Evolutionary conservation across 1,284 basidiomycete genomes (phyloP).

Genomic region (Moniliella sp.): DNA sequence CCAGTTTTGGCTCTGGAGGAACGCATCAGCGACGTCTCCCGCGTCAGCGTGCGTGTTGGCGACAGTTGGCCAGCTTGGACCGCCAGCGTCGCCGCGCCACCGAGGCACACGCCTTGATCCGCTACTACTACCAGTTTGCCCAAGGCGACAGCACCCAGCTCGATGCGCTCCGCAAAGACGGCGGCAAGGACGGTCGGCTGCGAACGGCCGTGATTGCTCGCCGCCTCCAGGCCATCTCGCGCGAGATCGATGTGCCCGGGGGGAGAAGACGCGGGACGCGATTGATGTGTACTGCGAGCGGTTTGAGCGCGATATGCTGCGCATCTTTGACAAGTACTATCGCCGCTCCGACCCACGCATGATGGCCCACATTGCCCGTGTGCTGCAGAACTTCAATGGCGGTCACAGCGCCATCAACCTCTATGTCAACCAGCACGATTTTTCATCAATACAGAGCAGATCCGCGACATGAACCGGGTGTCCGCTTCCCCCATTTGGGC

Average conservation of each 20-base stretch:
- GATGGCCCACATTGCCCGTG: constrained; percentile 98
- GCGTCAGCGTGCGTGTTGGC: constrained; percentile 84
- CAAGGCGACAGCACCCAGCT: constrained; percentile 58
- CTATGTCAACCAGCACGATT: constrained; percentile 94
- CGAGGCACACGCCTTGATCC: constrained; percentile 78
- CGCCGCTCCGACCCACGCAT: constrained; percentile 89
- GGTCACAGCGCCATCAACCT: constrained; percentile 89
- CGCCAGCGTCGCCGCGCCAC: constrained; percentile 75
- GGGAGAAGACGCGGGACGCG: constrained; percentile 28
- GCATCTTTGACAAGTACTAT: constrained; percentile 67
- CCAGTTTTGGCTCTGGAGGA: constrained; percentile 23
- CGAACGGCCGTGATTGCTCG: constrained; percentile 76
- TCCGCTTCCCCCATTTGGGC: constrained; percentile 59
- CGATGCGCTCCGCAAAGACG: constrained; percentile 60
- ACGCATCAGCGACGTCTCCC: constrained; percentile 69
- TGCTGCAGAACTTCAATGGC: constrained; percentile 89
- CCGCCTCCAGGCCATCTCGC: constrained; percentile 64
- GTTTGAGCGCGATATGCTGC: constrained; percentile 94
- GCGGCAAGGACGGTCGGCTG: constrained; percentile 50
- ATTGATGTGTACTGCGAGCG: constrained; percentile 91
- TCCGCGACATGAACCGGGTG: no score
- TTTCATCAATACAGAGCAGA: constrained; percentile 37
- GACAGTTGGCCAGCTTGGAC: constrained; percentile 78
- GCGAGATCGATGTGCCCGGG: constrained; percentile 48
- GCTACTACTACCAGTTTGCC: constrained; percentile 79